These are phyloP conservation scores for Penicillium italicum DNA, from an alignment of 2,329 filamentous ascomycete species.

Conservation along the genomic window DNA sequence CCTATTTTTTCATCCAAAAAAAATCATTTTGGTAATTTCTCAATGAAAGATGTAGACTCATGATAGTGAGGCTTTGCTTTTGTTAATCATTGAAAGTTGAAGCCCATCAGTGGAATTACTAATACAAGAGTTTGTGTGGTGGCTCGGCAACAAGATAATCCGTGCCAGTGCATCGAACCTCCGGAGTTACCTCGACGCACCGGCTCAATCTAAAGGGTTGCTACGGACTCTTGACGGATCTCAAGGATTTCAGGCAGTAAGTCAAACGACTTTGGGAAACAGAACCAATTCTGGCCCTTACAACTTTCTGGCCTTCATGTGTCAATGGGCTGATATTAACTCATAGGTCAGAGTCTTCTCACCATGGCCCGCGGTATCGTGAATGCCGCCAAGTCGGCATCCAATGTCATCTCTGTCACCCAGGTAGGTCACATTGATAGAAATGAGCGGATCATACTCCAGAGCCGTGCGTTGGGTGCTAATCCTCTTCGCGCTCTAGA, in stretches of 20 bases:
- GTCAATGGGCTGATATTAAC: conserved; percentile 10
- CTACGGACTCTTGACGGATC: conserved; percentile 13
- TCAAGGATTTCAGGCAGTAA: conserved; percentile 14
- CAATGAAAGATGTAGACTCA: background rate
- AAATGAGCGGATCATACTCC: background rate
- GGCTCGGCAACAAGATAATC: conserved; percentile 13
- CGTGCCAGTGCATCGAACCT: conserved; percentile 12
- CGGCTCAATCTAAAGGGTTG: conserved; percentile 10
- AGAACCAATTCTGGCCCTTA: background rate
- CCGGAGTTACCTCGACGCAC: conserved; percentile 14
- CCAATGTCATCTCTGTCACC: conserved; percentile 35
- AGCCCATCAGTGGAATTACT: conserved; percentile 6
- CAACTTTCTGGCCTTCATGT: background rate
- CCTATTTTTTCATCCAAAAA: too few relatives aligned
- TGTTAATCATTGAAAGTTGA: background rate
- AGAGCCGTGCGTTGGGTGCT: background rate
- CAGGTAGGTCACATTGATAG: conserved; percentile 28
- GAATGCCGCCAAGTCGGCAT: conserved; percentile 40
- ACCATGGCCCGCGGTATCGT: conserved; percentile 37
- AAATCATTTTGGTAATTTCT: background rate
- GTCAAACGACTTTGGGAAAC: background rate
- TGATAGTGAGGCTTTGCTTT: background rate
- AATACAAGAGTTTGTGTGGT: conserved; percentile 7
- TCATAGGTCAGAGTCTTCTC: conserved; percentile 26
- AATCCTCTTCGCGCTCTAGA: conserved; percentile 52